Base-by-base conservation (phyloP, 192 early-diverging fungal genomes). In the Gaertneriomyces sp. region DNA sequence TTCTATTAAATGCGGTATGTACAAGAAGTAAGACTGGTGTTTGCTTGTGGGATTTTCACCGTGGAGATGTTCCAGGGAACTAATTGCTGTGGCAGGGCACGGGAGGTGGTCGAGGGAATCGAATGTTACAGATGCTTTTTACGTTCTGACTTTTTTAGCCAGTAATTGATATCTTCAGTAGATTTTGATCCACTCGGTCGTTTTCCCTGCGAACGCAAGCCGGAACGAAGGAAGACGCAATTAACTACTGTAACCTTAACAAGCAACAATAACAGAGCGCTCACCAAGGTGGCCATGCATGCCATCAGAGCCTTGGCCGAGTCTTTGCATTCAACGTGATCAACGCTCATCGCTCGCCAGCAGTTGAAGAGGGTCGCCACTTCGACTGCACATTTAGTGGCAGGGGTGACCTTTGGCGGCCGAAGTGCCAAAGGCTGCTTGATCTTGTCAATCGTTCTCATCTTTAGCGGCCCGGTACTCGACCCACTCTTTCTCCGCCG, bases 331-430 rank as follows among this genome's bases (percentile, higher is more conserved):
- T 64, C n/a, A 8, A 39, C 17, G 5, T 61, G 14, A 42, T 71
- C 69, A 4, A 63, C 61, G 9, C 38, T 20, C 46, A 64, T 20
- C 4, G 69, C 69, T 41, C 69, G 61, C 77, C 77, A 79, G 65
- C 77, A 79, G 60, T 79, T 79, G 74, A 79, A 79, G 2, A 79
- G 68, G 5, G 71, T 73, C 25, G 74, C 63, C n/a, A 79, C 53
- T 46, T 79, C 77, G 16, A 62, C 25, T 0, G 77, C 77, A 47
- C 77, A 79, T 8, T 73, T 70, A 3, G 77, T 64, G 11, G 77
- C 77, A 49, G 54, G 46, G 68, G 42, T 25, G 7, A 73, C 63
- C 58, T 79, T 79, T 45, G 73, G 66, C 25, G 77, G 73, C 60
- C 68, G 61, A 42, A 79, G 58, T 38, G 47, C 51, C 41, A 79